Conservation (phyloP, 441 rosid species). For the Hura crepitans region DNA sequence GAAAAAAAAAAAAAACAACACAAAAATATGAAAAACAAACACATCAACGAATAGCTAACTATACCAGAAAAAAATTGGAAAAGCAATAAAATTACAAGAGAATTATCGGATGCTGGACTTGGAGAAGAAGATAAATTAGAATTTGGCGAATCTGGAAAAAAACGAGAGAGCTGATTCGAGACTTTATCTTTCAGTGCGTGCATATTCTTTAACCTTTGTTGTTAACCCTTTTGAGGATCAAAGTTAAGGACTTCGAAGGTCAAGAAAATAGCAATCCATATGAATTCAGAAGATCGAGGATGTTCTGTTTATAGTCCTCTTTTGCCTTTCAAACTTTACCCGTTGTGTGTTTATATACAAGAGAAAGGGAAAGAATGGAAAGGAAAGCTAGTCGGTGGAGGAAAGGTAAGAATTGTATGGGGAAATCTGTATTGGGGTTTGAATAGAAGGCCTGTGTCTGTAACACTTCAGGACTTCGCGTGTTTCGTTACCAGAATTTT, state of each 20-base stretch:
- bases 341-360: background rate
- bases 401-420: background rate
- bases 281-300: background rate
- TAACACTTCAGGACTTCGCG: background rate
- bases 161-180: slow-evolving; percentile 65
- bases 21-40: background rate
- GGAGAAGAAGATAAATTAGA: slow-evolving; percentile 21
- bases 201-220: slow-evolving; percentile 29
- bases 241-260: background rate
- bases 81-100: slow-evolving; percentile 39
- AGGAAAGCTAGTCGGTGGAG: slow-evolving; percentile 21
- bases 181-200: slow-evolving; percentile 60
- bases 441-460: background rate
- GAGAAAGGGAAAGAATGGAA: background rate
- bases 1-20: slow-evolving; percentile 12
- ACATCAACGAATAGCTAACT: background rate
- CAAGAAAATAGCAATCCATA: background rate
- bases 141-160: slow-evolving; percentile 54
- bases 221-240: background rate
- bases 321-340: too few species aligned
- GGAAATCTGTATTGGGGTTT: background rate
- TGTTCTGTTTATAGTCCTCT: too few species aligned
- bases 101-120: slow-evolving; percentile 28
- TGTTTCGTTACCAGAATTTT: background rate
- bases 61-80: background rate